These are phyloP conservation scores for Thraustochytrium sp. DNA, from an alignment of 352 stramenopile genomes.

Conservation along the genomic window DNA sequence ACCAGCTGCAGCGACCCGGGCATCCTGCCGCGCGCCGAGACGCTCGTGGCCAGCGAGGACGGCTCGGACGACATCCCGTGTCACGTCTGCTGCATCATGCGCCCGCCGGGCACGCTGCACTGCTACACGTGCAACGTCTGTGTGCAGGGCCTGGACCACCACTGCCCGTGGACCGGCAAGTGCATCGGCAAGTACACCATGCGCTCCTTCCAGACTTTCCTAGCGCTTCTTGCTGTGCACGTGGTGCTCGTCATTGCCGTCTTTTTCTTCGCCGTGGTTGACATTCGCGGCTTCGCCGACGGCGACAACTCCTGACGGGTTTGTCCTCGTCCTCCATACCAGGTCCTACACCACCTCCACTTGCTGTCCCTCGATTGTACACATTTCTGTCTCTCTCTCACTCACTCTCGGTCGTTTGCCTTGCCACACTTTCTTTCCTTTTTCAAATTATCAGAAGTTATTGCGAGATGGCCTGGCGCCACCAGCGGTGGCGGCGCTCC, in stretches of 20 bases:
- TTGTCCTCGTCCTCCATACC: background rate
- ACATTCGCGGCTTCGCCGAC: background rate
- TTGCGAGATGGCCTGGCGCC: background rate
- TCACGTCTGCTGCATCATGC: background rate
- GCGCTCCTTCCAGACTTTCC: constrained; percentile 70
- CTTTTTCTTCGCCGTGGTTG: background rate
- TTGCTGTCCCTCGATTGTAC: background rate
- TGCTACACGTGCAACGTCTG: constrained; percentile 49
- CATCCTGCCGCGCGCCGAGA: background rate
- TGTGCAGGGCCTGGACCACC: constrained; percentile 66
- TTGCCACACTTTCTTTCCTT: background rate
- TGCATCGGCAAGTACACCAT: constrained; percentile 74
- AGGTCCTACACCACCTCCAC: background rate
- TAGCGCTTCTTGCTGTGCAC: constrained; percentile 46
- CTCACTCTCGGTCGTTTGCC: background rate
- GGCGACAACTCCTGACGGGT: background rate
- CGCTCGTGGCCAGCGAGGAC: background rate
- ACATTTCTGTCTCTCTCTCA: background rate
- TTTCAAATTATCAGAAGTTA: background rate
- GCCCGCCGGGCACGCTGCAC: background rate
- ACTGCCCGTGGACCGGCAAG: constrained; percentile 83
- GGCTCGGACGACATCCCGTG: background rate
- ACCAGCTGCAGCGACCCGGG: constrained; percentile 24
- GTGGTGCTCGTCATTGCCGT: background rate
- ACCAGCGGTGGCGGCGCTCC: background rate